Conservation (phyloP, 495 filamentous ascomycete genomes). For the Acidiella bohemica region DNA sequence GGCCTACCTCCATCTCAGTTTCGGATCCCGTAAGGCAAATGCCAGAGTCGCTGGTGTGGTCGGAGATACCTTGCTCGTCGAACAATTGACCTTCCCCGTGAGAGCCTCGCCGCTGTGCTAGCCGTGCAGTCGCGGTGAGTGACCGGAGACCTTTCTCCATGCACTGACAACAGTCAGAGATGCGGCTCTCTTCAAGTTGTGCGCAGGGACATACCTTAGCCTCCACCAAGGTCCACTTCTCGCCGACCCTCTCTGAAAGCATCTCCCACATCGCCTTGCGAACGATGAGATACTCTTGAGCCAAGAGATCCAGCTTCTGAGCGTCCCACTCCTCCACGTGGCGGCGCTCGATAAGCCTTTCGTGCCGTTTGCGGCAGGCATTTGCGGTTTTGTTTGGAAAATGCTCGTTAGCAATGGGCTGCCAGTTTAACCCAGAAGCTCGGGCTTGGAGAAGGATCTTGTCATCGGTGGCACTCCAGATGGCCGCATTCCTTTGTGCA, state of each 20-base stretch:
- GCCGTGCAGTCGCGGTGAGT: slow-evolving; percentile 32
- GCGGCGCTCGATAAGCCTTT: slow-evolving; percentile 53
- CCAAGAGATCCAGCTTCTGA: slow-evolving; percentile 49
- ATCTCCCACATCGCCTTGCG: slow-evolving; percentile 59
- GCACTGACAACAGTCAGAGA: slow-evolving; percentile 26
- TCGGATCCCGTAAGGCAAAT: slow-evolving; percentile 14
- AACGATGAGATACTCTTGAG: slow-evolving; percentile 53
- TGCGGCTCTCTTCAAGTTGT: neutral
- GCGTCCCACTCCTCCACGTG: slow-evolving; percentile 54
- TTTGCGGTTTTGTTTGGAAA: slow-evolving; percentile 64
- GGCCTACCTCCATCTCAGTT: slow-evolving; percentile 17
- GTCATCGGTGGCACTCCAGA: slow-evolving; percentile 53
- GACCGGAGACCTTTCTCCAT: slow-evolving; percentile 42
- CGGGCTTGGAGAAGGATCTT: slow-evolving; percentile 47
- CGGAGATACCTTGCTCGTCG: slow-evolving; percentile 14
- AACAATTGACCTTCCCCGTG: slow-evolving; percentile 4
- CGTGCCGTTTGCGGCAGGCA: slow-evolving; percentile 66
- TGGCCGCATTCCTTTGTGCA: slow-evolving; percentile 16
- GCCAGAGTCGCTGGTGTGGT: slow-evolving; percentile 18
- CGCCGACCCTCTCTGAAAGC: slow-evolving; percentile 46
- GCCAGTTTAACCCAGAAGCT: slow-evolving; percentile 55
- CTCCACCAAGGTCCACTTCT: slow-evolving; percentile 60
- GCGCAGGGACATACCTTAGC: slow-evolving; percentile 40
- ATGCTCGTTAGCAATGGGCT: slow-evolving; percentile 50
- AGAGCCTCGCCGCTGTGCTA: slow-evolving; percentile 17